These are phyloP conservation scores for Microbotryum silenes-acaulis DNA, from an alignment of 1,284 basidiomycete species.

Conservation along the genomic window DNA sequence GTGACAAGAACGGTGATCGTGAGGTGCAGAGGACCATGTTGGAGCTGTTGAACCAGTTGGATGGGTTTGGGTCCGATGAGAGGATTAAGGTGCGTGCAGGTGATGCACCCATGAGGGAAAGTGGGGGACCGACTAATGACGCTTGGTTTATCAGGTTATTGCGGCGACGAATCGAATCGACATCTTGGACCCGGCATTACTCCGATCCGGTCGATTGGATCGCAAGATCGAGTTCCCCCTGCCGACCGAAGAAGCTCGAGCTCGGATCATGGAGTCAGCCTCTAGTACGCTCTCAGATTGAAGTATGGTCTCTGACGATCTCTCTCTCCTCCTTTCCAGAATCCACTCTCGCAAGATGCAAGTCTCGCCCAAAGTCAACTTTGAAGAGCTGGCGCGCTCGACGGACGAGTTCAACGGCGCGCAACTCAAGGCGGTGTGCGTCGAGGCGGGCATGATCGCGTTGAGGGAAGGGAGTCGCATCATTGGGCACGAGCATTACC, in stretches of 20 bases:
- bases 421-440: constrained; percentile 70
- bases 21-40: constrained; percentile 99
- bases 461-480: constrained; percentile 86
- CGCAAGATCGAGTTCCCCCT: constrained; percentile 74
- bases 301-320: neutral
- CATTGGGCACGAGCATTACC: constrained; percentile 85
- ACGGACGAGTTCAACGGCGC: constrained; percentile 72
- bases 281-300: no score
- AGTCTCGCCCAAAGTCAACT: constrained; percentile 63
- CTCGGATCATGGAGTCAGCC: constrained; percentile 55
- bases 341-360: constrained; percentile 92
- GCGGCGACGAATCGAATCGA: constrained; percentile 98
- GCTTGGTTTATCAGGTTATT: constrained; percentile 62
- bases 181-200: constrained; percentile 75
- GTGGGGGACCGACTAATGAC: neutral
- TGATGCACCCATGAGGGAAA: neutral
- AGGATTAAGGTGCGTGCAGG: constrained; percentile 72
- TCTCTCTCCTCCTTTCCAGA: constrained; percentile 7
- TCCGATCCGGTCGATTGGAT: constrained; percentile 67
- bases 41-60: constrained; percentile 85
- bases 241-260: constrained; percentile 64
- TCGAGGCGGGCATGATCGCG: constrained; percentile 98
- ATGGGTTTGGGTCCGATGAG: constrained; percentile 80
- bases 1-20: constrained; percentile 92
- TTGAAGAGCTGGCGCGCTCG: constrained; percentile 62